Percentiles rank a stretch among this genome's conserved stretches.
phyloP scores from a whole-genome alignment of 306 rosid species.

The Hippophae rhamnoides region DNA sequence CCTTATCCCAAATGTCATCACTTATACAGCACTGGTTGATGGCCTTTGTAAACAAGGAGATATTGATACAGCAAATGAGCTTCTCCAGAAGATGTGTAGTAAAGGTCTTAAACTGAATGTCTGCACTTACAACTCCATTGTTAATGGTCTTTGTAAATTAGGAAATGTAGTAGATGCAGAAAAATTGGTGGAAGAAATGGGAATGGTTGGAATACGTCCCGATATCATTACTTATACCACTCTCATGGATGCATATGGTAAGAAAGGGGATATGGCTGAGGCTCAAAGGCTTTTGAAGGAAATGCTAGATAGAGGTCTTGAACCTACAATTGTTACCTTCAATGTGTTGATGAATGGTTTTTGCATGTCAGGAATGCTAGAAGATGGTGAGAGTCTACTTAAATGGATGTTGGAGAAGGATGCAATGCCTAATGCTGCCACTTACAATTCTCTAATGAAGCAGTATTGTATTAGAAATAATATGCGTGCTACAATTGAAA shows the following conservation, averaged over 20 bases:
- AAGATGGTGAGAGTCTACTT: constrained; percentile 65
- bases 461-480: constrained; percentile 70
- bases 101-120: constrained; percentile 79
- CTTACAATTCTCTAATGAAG: constrained; percentile 84
- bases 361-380: constrained; percentile 75
- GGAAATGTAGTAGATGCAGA: constrained; percentile 62
- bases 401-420: constrained; percentile 79
- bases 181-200: constrained; percentile 66
- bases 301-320: constrained; percentile 63
- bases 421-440: constrained; percentile 57
- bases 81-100: constrained; percentile 64
- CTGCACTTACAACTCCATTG: constrained; percentile 56
- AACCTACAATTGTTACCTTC: constrained; percentile 81
- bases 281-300: constrained; percentile 56
- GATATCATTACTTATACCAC: constrained; percentile 79
- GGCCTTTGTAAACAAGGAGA: constrained; percentile 80
- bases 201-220: constrained; percentile 55
- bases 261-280: constrained; percentile 55
- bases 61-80: constrained; percentile 67
- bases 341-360: constrained; percentile 87
- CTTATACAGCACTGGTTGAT: constrained; percentile 74
- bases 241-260: constrained; percentile 77
- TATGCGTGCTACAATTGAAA: constrained; percentile 44
- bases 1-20: constrained; percentile 59
- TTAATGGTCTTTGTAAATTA: constrained; percentile 77